Percentiles rank a stretch among this genome's conserved stretches.
These are phyloP conservation scores for Bjerkandera adusta DNA, from an alignment of 1,284 basidiomycete species.

Conservation along the genomic window DNA sequence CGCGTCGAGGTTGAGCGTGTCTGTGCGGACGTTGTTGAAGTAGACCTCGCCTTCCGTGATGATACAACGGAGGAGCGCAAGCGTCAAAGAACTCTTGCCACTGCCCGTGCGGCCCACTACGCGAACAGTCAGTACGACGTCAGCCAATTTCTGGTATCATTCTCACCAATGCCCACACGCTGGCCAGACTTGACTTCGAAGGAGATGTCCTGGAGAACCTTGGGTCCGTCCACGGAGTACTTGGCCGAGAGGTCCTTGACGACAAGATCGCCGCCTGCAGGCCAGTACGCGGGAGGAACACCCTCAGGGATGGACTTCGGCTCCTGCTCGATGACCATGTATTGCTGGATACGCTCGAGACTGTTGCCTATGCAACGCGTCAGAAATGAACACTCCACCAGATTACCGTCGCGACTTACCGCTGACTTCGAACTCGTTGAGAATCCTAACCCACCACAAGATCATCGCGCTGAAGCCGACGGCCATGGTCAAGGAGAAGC, in stretches of 20 bases:
- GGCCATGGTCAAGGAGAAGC: conserved; percentile 49
- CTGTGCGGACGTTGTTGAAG: conserved; percentile 32
- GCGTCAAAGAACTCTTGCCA: conserved; percentile 52
- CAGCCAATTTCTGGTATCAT: too few relatives aligned
- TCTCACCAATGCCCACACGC: conserved; percentile 46
- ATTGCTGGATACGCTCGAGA: conserved; percentile 73
- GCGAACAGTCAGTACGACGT: too few relatives aligned
- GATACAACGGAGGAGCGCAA: conserved; percentile 43
- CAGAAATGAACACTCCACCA: conserved; percentile 55
- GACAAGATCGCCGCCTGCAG: conserved; percentile 63
- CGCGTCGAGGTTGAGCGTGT: conserved; percentile 59
- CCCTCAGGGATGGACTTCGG: conserved; percentile 46
- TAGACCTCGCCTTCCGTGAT: conserved; percentile 43
- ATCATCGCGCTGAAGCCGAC: conserved; percentile 57
- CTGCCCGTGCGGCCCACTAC: conserved; percentile 70
- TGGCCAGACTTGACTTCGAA: conserved; percentile 51
- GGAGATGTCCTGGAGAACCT: conserved; percentile 48
- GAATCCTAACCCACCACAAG: conserved; percentile 48
- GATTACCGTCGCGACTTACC: too few relatives aligned
- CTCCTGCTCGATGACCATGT: conserved; percentile 76
- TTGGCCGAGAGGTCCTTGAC: conserved; percentile 56
- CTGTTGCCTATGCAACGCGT: conserved; percentile 39
- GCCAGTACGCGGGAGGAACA: conserved; percentile 76
- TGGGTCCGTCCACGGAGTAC: conserved; percentile 31
- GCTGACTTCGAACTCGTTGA: conserved; percentile 62